A percentile compares a stretch with the other conserved stretches of the same genome.
phyloP scores from a whole-genome alignment of 78 protist genomes.

The Dictyostelium capitatum region DNA sequence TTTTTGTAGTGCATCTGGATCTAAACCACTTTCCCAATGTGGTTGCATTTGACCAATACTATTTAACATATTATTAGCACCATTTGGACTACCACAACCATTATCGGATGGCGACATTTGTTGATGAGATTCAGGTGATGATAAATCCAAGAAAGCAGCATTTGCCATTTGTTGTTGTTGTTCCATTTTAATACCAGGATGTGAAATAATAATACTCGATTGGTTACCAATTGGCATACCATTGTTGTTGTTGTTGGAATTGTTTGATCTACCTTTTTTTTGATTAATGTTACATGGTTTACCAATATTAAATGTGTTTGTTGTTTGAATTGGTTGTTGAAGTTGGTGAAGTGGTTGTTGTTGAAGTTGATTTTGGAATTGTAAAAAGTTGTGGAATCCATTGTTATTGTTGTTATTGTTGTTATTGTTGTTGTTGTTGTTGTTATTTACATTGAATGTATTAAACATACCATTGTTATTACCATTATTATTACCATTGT shows the following conservation, averaged over 20 bases:
- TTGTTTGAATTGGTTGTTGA: slow-evolving; percentile 3
- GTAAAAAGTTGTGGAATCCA: neutral
- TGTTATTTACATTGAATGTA: neutral
- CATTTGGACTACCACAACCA: neutral
- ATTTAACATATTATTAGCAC: too few species aligned
- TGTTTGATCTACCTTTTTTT: slow-evolving; percentile 7
- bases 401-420: neutral
- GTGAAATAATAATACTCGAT: neutral
- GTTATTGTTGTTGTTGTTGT: neutral
- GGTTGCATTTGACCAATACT: neutral
- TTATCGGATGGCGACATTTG: slow-evolving; percentile 12
- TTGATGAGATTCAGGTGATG: slow-evolving; percentile 39
- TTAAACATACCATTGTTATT: slow-evolving; percentile 2
- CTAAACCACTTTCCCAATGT: slow-evolving; percentile 74
- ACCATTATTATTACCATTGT: neutral
- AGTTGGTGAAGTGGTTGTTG: neutral
- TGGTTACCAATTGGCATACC: neutral
- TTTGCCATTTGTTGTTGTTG: neutral
- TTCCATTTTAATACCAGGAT: neutral
- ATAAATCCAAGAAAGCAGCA: slow-evolving; percentile 15
- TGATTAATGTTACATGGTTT: neutral
- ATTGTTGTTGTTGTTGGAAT: neutral
- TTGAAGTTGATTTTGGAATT: slow-evolving; percentile 9
- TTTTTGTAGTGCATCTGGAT: slow-evolving; percentile 37
- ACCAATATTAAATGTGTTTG: neutral